phyloP scores from a whole-genome alignment of 2,329 filamentous ascomycete genomes.

The Fusarium sp. region DNA sequence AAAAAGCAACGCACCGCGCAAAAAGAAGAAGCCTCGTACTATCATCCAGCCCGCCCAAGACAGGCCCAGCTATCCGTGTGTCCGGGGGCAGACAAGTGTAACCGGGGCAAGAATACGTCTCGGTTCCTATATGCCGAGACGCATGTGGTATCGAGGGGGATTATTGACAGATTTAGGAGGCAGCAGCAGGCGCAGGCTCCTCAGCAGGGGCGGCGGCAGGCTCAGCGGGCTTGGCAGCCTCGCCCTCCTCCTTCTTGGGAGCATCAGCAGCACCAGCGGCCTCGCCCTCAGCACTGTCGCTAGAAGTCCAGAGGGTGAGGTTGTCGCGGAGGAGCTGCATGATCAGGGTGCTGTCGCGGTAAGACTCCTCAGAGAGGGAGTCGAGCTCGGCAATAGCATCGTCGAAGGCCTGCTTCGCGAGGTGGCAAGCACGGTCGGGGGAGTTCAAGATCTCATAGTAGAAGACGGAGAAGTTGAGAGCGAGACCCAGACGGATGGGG shows the following conservation, averaged over 20 bases:
- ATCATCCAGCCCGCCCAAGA: conserved; percentile 52
- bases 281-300: conserved; percentile 85
- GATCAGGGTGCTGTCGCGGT: conserved; percentile 98
- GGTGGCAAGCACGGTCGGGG: conserved; percentile 96
- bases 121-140: conserved; percentile 53
- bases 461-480: conserved; percentile 99
- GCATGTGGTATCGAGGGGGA: conserved; percentile 53
- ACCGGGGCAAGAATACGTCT: conserved; percentile 50
- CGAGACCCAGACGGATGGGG: conserved; percentile 96
- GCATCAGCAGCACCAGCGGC: conserved; percentile 67
- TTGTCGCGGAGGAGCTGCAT: conserved; percentile 99
- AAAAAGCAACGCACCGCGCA: conserved; percentile 53
- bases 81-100: conserved; percentile 46
- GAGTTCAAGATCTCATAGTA: conserved; percentile 99
- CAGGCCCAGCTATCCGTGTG: conserved; percentile 49
- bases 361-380: conserved; percentile 97
- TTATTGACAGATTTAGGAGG: conserved; percentile 62
- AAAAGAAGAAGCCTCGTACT: conserved; percentile 49
- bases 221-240: conserved; percentile 55
- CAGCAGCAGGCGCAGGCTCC: conserved; percentile 58
- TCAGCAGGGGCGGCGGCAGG: conserved; percentile 52
- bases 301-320: conserved; percentile 97
- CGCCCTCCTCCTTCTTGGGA: conserved; percentile 71
- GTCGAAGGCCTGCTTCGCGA: conserved; percentile 99
- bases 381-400: conserved; percentile 98